Base-by-base conservation (phyloP, 192 early-diverging fungal genomes). In the Endogone sp. region DNA sequence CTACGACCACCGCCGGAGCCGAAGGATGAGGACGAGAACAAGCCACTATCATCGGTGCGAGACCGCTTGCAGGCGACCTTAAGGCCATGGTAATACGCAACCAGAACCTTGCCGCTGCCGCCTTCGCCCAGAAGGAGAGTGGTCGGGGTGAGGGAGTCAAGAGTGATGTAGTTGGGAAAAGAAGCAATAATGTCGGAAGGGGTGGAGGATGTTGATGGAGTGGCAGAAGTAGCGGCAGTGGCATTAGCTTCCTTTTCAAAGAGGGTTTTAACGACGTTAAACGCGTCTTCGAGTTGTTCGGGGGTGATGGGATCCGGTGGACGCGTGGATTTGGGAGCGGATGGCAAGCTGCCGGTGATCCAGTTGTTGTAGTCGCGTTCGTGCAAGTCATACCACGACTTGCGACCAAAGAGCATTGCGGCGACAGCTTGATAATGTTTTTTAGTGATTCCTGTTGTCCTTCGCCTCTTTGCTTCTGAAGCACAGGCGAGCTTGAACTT, bases 61-160 rank as follows among this genome's bases (percentile, higher is more conserved):
- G 16, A 49, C 37, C 37, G 37, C 37, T 72, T 72, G 16, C 71
- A 72, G 0, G 71, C 71, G 2, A 72, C 71, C 1, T 25, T 55
- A 8, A 67, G 23, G 3, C 44, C 44, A 2, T 10, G 16, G 26
- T 72, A 72, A n/a, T 10, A 21, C 0, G 60, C 71, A 0, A 56
- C 3, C 3, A 25, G 9, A 0, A 72, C 71, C 22, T 58, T 59
- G 3, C 71, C 71, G 4, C 23, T 54, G 16, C 67, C 27, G 6
- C 71, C 71, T 26, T 72, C 71, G 4, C 71, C 71, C 0, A 71
- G 16, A 0, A 57, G 9, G 37, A 16, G 6, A 6, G 37, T 6
- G 37, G 37, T 49, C 16, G 16, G 37, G 37, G 37, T 49, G 16
- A 49, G 37, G 37, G 37, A 6, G 1, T 49, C 37, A 16, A 49